Conservation (phyloP, 164 flowering plant species). For the Dillenia turbinata region DNA sequence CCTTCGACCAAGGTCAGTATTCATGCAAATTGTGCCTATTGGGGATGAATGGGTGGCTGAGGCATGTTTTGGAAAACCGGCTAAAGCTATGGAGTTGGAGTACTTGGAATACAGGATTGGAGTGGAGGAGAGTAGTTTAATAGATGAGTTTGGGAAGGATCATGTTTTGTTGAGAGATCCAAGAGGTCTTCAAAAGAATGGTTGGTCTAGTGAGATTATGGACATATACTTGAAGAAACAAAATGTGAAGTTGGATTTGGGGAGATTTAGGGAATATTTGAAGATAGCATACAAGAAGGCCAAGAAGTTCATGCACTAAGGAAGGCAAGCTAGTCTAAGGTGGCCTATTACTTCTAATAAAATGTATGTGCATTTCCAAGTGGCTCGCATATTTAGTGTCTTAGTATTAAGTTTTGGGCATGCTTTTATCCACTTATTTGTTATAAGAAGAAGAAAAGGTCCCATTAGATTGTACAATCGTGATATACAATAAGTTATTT, state of each 20-base stretch:
- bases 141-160: conserved; percentile 34
- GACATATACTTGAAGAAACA: conserved; percentile 44
- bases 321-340: neutral
- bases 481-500: too few relatives aligned
- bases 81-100: conserved; percentile 25
- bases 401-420: too few relatives aligned
- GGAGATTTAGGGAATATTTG: conserved; percentile 24
- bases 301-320: conserved; percentile 17
- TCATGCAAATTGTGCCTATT: conserved; percentile 38
- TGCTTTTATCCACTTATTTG: too few relatives aligned
- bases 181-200: conserved; percentile 10
- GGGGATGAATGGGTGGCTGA: conserved; percentile 34
- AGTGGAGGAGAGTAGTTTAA: conserved; percentile 38
- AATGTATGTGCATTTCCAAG: too few relatives aligned
- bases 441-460: too few relatives aligned
- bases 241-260: conserved; percentile 41
- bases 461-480: too few relatives aligned
- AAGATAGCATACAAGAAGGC: conserved; percentile 24
- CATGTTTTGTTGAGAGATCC: conserved; percentile 41
- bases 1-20: conserved; percentile 28
- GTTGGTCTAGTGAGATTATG: conserved; percentile 23
- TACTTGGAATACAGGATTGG: conserved; percentile 37
- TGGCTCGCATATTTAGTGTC: too few relatives aligned
- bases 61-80: conserved; percentile 26
- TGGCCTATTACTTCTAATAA: too few relatives aligned